A percentile compares a stretch with the other conserved stretches of the same genome.
These are phyloP conservation scores for Leersia perrieri DNA, from an alignment of 176 grass and related monocot genomes.

Conservation along the genomic window DNA sequence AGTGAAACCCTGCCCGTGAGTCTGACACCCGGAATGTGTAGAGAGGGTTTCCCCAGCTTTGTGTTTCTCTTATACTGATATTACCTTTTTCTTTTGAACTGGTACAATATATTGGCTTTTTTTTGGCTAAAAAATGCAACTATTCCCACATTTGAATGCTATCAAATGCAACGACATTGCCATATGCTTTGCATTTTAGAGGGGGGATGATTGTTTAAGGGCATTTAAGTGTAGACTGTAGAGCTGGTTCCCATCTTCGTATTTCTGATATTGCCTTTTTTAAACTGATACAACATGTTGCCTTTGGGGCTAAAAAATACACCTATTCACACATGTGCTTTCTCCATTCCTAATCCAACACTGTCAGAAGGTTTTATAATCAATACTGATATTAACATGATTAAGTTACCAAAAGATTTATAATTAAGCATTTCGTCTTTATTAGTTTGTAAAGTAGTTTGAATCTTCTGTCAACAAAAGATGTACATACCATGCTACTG, in stretches of 20 bases:
- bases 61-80: too few species aligned
- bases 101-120: too few species aligned
- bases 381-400: neutral
- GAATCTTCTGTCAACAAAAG: constrained; percentile 8
- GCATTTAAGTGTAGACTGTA: neutral
- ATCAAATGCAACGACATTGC: neutral
- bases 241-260: neutral
- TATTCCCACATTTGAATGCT: too few species aligned
- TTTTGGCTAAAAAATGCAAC: too few species aligned
- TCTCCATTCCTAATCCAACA: neutral
- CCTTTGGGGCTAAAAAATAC: neutral
- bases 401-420: neutral
- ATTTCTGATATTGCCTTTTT: neutral
- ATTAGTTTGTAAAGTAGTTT: constrained; percentile 4
- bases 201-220: neutral
- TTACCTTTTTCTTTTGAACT: too few species aligned
- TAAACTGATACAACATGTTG: neutral
- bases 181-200: neutral
- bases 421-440: neutral
- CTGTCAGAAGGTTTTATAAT: neutral
- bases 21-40: too few species aligned
- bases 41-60: too few species aligned
- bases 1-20: too few species aligned
- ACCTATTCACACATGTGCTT: neutral
- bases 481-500: constrained; percentile 72